phyloP scores from a whole-genome alignment of 306 rosid species.

The Arachis stenosperma region DNA sequence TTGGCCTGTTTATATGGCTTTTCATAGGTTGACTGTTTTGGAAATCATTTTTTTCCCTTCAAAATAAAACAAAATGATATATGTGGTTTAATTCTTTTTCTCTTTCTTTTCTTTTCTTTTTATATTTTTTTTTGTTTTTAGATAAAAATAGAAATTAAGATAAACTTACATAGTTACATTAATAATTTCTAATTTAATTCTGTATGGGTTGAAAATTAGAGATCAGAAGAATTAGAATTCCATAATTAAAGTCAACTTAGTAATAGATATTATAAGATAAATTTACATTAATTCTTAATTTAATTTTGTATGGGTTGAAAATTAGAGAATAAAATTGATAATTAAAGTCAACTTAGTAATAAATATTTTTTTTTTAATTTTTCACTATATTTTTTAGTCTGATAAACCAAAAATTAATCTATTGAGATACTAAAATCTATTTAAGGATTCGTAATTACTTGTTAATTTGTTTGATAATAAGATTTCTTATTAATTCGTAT shows the following conservation, averaged over 20 bases:
- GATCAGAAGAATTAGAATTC: neutral
- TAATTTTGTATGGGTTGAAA: neutral
- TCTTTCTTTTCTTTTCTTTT: too few species aligned
- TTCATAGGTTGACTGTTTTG: constrained; percentile 15
- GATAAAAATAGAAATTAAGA: neutral
- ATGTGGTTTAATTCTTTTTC: too few species aligned
- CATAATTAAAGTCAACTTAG: neutral
- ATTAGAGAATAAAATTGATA: neutral
- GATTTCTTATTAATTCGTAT: neutral
- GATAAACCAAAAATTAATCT: too few species aligned
- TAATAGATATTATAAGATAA: neutral
- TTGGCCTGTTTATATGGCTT: constrained; percentile 27
- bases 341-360: neutral
- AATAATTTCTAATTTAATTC: neutral
- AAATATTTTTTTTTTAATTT: neutral
- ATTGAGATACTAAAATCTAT: too few species aligned
- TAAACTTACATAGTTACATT: neutral
- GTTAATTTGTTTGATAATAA: constrained; percentile 3
- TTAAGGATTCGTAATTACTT: neutral
- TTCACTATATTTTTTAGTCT: too few species aligned
- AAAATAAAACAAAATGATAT: too few species aligned
- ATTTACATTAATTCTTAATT: neutral
- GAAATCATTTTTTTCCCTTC: neutral
- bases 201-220: neutral
- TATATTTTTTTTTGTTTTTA: too few species aligned